phyloP scores from a whole-genome alignment of 2,329 filamentous ascomycete species.

The Rutstroemia sp. region DNA sequence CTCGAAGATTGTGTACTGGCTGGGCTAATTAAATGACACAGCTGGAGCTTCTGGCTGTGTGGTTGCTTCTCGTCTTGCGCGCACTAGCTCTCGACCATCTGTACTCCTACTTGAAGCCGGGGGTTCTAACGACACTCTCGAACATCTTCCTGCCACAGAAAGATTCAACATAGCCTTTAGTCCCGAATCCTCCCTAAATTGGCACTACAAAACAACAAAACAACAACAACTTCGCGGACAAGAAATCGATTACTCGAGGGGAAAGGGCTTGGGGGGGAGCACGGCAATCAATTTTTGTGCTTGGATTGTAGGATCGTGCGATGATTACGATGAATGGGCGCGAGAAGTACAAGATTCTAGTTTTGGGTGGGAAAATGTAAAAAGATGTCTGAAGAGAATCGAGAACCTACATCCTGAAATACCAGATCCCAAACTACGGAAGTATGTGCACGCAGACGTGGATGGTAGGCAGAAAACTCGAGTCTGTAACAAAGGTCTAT shows the following conservation, averaged over 20 bases:
- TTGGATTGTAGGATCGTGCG: slow-evolving; percentile 37
- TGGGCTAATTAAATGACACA: background rate
- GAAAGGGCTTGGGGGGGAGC: slow-evolving; percentile 44
- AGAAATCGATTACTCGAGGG: slow-evolving; percentile 42
- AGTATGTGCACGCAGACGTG: slow-evolving; percentile 2
- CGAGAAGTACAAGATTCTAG: background rate
- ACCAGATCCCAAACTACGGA: background rate
- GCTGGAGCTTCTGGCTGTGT: slow-evolving; percentile 45
- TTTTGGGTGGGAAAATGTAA: slow-evolving; percentile 41
- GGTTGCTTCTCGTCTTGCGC: slow-evolving; percentile 44
- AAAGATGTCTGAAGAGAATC: slow-evolving; percentile 40
- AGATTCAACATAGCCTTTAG: slow-evolving; percentile 42
- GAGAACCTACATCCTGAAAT: slow-evolving; percentile 21
- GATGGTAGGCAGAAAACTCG: background rate
- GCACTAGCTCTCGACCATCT: slow-evolving; percentile 37
- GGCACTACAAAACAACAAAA: slow-evolving; percentile 42
- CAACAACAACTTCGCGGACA: slow-evolving; percentile 38
- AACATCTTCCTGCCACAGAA: slow-evolving; percentile 37
- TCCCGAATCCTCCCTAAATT: slow-evolving; percentile 40
- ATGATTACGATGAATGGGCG: slow-evolving; percentile 44
- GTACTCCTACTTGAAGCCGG: slow-evolving; percentile 56
- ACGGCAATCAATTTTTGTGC: slow-evolving; percentile 46
- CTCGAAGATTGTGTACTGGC: background rate
- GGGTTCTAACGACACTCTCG: slow-evolving; percentile 35
- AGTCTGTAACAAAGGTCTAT: background rate